Base-by-base conservation (phyloP, 305 asterid genomes). In the Fraxinus ornus region DNA sequence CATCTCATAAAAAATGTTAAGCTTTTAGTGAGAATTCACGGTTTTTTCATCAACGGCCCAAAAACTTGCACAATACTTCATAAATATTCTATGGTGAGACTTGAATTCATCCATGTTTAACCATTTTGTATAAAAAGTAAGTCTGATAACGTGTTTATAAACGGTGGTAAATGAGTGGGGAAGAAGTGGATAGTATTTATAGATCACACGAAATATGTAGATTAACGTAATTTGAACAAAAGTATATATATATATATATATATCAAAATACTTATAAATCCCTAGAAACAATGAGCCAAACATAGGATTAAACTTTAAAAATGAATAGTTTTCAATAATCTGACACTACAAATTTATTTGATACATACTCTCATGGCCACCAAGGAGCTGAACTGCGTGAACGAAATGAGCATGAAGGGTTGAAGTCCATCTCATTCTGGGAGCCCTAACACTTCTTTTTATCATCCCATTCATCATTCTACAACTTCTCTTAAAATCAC, bases 381-480 rank as follows among this genome's bases (percentile, higher is more conserved):
- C 92, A 8, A 89, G 88, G 41, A 84, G 90, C 79, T 89, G 86
- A 83, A 89, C 90, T 12, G 90, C 88, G 76, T 89, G 89, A 76
- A 89, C 88, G 75, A 89, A 89, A 84, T 87, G 92, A 21, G 92
- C 89, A 84, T 89, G 92, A 37, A 89, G 89, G 60, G 92, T 87
- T 5, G 91, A 87, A 78, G 90, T 89, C 91, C 91, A 89, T 80
- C 91, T 82, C 90, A 89, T 89, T 75, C 92, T 82, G 1, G 92
- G 93, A 76, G 91, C 89, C 78, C 93, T 84, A 79, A 76, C 86
- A 15, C 82, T 87, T 77, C 90, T 85, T 79, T 39, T 86, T 7
- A 13, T 26, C 4, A 76, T 39, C 76, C 88, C 85, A 79, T 57
- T 84, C 5, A 78, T 76, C 87, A 75, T 75, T 80, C 89, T 87